A percentile compares a stretch with the other conserved stretches of the same genome.
Evolutionary conservation across 116 monocot species (phyloP).

Genomic region (Posidonia oceanica): DNA sequence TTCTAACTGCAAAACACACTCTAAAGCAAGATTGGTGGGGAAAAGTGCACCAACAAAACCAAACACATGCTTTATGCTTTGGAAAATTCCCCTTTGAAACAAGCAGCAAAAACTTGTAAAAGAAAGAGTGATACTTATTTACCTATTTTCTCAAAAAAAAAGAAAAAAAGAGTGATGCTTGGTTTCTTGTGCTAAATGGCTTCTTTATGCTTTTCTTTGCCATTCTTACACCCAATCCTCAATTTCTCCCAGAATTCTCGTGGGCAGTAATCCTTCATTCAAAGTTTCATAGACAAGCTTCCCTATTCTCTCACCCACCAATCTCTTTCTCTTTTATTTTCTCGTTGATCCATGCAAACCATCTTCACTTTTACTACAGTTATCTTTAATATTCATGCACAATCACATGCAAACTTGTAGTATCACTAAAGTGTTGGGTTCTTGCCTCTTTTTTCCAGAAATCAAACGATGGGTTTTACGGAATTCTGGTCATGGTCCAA

Average conservation of each 20-base stretch:
- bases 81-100: conserved; percentile 4
- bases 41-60: conserved; percentile 3
- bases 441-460: background rate
- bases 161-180: conserved; percentile 1
- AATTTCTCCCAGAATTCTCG: background rate
- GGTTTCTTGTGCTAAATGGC: conserved; percentile 14
- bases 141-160: background rate
- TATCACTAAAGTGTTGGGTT: background rate
- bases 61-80: conserved; percentile 8
- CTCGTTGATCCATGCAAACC: conserved; percentile 12
- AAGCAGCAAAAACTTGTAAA: background rate
- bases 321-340: conserved; percentile 5
- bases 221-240: background rate
- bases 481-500: background rate
- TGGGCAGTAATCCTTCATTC: background rate
- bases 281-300: conserved; percentile 20
- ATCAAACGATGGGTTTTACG: background rate
- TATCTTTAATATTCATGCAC: background rate
- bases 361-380: background rate
- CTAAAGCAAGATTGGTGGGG: conserved; percentile 5
- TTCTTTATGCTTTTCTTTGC: conserved; percentile 16
- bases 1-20: background rate
- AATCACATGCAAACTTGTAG: background rate
- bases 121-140: too few relatives aligned
- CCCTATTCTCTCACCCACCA: background rate